A percentile compares a stretch with the other conserved stretches of the same genome.
These are phyloP conservation scores for Noccaea caerulescens DNA, from an alignment of 345 rosid species.

Conservation along the genomic window DNA sequence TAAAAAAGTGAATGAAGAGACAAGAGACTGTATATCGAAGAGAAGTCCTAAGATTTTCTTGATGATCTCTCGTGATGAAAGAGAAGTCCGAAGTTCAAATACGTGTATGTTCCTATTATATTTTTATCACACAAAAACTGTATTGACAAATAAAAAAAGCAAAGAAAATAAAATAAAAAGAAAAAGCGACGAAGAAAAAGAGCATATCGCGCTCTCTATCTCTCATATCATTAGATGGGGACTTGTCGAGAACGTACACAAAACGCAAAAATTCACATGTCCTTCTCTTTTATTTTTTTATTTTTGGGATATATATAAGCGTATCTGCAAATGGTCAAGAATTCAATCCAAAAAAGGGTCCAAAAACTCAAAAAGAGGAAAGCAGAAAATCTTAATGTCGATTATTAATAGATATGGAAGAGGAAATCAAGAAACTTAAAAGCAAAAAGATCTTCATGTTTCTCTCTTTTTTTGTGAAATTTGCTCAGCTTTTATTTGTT, in stretches of 20 bases:
- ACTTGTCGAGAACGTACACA: slow-evolving; percentile 41
- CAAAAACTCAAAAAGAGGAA: slow-evolving; percentile 34
- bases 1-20: too few species aligned
- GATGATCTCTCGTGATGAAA: too few species aligned
- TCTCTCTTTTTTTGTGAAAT: background rate
- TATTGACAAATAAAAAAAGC: background rate
- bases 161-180: background rate
- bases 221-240: slow-evolving; percentile 36
- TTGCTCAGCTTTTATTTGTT: slow-evolving; percentile 23
- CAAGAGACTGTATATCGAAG: too few species aligned
- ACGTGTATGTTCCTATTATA: background rate
- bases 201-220: slow-evolving; percentile 2
- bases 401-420: slow-evolving; percentile 36
- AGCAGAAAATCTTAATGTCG: slow-evolving; percentile 39
- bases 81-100: too few species aligned
- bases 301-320: background rate
- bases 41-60: too few species aligned
- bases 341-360: slow-evolving; percentile 40
- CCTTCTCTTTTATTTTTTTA: slow-evolving; percentile 24
- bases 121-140: background rate
- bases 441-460: slow-evolving; percentile 43
- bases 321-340: slow-evolving; percentile 26
- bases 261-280: slow-evolving; percentile 36
- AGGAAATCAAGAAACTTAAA: slow-evolving; percentile 28
- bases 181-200: slow-evolving; percentile 18